phyloP scores from a whole-genome alignment of 768 basidiomycete genomes.

The Rhodosporidiobolus sp. region DNA sequence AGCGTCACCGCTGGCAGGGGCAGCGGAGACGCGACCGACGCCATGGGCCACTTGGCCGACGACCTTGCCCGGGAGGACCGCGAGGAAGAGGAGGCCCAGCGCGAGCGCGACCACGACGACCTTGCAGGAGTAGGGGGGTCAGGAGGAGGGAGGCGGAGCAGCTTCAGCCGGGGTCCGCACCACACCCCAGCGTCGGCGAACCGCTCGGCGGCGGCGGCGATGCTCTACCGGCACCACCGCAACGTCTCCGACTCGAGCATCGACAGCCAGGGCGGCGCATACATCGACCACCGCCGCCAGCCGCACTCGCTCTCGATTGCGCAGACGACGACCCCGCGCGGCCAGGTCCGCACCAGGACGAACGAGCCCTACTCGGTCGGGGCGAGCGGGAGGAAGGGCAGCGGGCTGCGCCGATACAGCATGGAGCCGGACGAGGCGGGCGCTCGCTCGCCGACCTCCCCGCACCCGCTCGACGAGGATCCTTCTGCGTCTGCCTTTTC shows the following conservation, averaged over 20 bases:
- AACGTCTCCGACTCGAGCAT: slow-evolving; percentile 45
- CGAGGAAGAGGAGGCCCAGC: slow-evolving; percentile 28
- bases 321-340: slow-evolving; percentile 9
- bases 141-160: neutral
- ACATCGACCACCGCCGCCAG: slow-evolving; percentile 45
- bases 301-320: slow-evolving; percentile 37
- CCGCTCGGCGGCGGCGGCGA: slow-evolving; percentile 31
- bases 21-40: slow-evolving; percentile 20
- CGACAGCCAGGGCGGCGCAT: slow-evolving; percentile 43
- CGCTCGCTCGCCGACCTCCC: slow-evolving; percentile 11
- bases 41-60: slow-evolving; percentile 38
- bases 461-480: slow-evolving; percentile 8
- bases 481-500: neutral
- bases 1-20: neutral
- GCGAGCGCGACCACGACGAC: neutral
- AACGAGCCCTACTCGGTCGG: neutral
- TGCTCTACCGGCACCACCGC: slow-evolving; percentile 43
- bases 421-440: slow-evolving; percentile 9
- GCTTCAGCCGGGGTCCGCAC: slow-evolving; percentile 1
- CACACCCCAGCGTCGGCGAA: neutral
- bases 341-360: neutral
- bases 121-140: neutral
- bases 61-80: slow-evolving; percentile 35
- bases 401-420: slow-evolving; percentile 20
- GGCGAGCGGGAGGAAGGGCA: slow-evolving; percentile 18